Evolutionary conservation across 108 stramenopile species (phyloP).

Genomic region (Fistulifera pelliculosa): DNA sequence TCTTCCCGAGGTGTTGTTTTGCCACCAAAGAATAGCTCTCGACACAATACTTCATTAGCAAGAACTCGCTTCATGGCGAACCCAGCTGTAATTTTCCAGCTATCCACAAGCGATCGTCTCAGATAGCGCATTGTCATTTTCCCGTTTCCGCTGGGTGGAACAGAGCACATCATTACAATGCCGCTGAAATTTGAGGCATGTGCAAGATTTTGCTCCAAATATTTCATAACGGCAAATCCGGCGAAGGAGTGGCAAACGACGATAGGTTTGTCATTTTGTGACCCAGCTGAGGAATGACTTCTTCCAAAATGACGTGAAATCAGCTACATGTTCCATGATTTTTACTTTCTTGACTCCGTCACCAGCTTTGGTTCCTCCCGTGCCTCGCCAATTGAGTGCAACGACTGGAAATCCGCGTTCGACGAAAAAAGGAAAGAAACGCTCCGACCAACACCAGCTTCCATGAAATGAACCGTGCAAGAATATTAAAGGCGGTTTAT

Average conservation of each 20-base stretch:
- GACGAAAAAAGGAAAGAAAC: slow-evolving; percentile 42
- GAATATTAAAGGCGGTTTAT: slow-evolving; percentile 46
- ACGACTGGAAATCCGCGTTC: slow-evolving; percentile 38
- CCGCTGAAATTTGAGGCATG: slow-evolving; percentile 26
- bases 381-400: slow-evolving; percentile 53
- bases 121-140: slow-evolving; percentile 47
- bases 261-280: slow-evolving; percentile 21
- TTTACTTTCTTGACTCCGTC: slow-evolving; percentile 60
- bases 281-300: slow-evolving; percentile 8
- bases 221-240: slow-evolving; percentile 49
- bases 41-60: slow-evolving; percentile 26
- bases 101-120: slow-evolving; percentile 27
- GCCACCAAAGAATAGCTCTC: slow-evolving; percentile 58
- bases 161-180: slow-evolving; percentile 62
- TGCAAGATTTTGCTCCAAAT: slow-evolving; percentile 18
- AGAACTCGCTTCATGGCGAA: slow-evolving; percentile 49
- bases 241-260: slow-evolving; percentile 54
- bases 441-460: slow-evolving; percentile 63
- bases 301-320: slow-evolving; percentile 31
- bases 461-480: slow-evolving; percentile 69
- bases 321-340: slow-evolving; percentile 38
- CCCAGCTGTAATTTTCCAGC: slow-evolving; percentile 50
- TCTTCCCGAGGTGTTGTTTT: slow-evolving; percentile 10
- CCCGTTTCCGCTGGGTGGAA: slow-evolving; percentile 83
- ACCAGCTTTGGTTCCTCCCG: slow-evolving; percentile 53